These are phyloP conservation scores for Apiospora pterosperma DNA, from an alignment of 2,329 filamentous ascomycete species.

Conservation along the genomic window DNA sequence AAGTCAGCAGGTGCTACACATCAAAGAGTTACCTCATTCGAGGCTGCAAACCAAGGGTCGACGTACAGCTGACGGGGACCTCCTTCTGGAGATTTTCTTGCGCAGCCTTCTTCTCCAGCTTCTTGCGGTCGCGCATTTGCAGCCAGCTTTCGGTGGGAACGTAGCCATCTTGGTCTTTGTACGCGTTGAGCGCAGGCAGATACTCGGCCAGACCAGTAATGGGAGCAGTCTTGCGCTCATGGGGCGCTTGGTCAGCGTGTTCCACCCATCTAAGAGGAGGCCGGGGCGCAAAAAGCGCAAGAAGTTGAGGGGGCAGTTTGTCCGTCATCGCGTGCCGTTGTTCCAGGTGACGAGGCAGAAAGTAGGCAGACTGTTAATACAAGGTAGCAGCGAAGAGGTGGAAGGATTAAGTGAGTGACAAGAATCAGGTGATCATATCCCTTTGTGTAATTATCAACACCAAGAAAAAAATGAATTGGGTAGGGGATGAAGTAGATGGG, in stretches of 20 bases:
- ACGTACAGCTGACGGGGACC: slow-evolving; percentile 60
- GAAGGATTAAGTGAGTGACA: neutral
- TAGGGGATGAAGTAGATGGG: neutral
- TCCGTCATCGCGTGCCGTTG: slow-evolving; percentile 71
- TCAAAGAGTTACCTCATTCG: neutral
- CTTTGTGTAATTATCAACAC: neutral
- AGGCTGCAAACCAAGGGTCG: neutral
- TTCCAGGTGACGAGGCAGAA: neutral
- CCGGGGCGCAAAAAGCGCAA: slow-evolving; percentile 92
- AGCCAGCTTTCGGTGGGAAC: slow-evolving; percentile 90
- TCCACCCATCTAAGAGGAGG: slow-evolving; percentile 88
- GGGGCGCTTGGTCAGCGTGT: slow-evolving; percentile 76
- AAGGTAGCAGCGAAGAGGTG: neutral
- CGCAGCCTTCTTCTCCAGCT: slow-evolving; percentile 71
- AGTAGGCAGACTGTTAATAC: neutral
- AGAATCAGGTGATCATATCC: neutral
- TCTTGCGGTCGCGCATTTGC: slow-evolving; percentile 79
- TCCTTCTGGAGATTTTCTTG: slow-evolving; percentile 63
- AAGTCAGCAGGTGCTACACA: slow-evolving; percentile 12
- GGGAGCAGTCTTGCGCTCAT: slow-evolving; percentile 71
- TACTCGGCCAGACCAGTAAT: slow-evolving; percentile 74
- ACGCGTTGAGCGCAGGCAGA: slow-evolving; percentile 69
- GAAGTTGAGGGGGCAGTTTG: slow-evolving; percentile 87
- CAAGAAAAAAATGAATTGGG: neutral
- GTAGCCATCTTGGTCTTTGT: slow-evolving; percentile 75